A percentile compares a stretch with the other conserved stretches of the same genome.
Conservation (phyloP, 2,329 filamentous ascomycete genomes). For the Cryphonectria japonica region DNA sequence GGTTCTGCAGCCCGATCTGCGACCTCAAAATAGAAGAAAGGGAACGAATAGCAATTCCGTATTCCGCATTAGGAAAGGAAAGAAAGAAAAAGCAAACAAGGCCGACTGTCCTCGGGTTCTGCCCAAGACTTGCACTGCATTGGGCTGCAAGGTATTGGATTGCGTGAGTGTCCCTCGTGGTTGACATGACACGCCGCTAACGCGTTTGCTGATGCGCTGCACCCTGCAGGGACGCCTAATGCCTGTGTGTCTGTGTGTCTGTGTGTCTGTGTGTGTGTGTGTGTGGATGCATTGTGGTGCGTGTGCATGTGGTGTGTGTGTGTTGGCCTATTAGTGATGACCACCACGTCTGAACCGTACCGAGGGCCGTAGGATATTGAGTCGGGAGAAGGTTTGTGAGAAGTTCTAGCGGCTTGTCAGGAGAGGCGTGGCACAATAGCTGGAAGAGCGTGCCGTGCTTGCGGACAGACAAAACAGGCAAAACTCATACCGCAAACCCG, state of each 20-base stretch:
- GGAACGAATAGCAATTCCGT: slow-evolving; percentile 15
- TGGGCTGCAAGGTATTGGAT: slow-evolving; percentile 20
- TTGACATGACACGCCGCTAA: slow-evolving; percentile 21
- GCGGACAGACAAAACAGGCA: background rate
- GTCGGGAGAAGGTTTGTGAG: slow-evolving; percentile 22
- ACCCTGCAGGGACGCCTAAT: slow-evolving; percentile 26
- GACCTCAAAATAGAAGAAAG: slow-evolving; percentile 6
- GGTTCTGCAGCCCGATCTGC: slow-evolving; percentile 28
- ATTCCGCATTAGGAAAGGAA: slow-evolving; percentile 15
- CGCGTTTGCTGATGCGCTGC: slow-evolving; percentile 22
- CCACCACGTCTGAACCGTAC: slow-evolving; percentile 8
- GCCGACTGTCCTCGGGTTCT: slow-evolving; percentile 17
- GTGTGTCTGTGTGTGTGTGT: background rate
- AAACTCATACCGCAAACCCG: background rate
- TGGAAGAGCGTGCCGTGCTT: background rate
- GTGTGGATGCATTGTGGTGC: background rate
- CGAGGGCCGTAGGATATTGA: slow-evolving; percentile 17
- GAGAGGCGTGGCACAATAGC: background rate
- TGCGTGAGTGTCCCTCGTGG: slow-evolving; percentile 2
- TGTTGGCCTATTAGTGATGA: slow-evolving; percentile 26
- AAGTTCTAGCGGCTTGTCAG: slow-evolving; percentile 26
- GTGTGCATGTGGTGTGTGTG: slow-evolving; percentile 15
- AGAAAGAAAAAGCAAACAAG: slow-evolving; percentile 12
- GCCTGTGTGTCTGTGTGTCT: background rate
- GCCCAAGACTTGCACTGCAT: slow-evolving; percentile 15